Base-by-base conservation (phyloP, 176 grass and related monocot genomes). In the Carex littledalei region DNA sequence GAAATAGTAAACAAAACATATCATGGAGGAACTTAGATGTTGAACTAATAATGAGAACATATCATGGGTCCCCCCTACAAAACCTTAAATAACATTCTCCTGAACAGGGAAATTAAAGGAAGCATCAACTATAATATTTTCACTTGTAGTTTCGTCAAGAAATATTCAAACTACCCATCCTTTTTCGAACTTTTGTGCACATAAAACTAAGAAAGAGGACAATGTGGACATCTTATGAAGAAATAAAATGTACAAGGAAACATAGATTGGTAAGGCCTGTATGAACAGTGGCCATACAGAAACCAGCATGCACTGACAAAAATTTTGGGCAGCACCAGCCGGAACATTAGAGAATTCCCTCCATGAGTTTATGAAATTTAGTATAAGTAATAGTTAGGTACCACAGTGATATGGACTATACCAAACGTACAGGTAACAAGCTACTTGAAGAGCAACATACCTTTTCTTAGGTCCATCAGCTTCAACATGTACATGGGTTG, bases 401-500 rank as follows among this genome's bases (percentile, higher is more conserved):
- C 50, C 9, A 3, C 8, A 72, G 15, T 0, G 8, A 4, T 32
- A 76, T 29, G 21, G 12, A 54, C 52, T 4, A 50, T 24, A 21
- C 74, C 26, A 3, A 32, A 74, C 34, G 2, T 32, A 56, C 22
- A 56, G 47, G 24, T 67, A 64, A 86, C 21, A 34, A 60, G 21
- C 13, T 74, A 58, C 39, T 41, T 58, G 45, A 74, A 61, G 31
- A 66, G 84, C 5, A 87, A 63, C 64, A 87, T 82, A 95, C 95
- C 95, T 98, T 92, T 88, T 88, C 71, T 98, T 98, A 47, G 95
- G 95, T 52, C 95, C 95, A 71, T 95, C 95, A 85, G 93, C 86
- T 93, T 98, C 66, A 75, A 98, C 86, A 94, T 88, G 70, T 63
- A 98, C 55, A 76, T 90, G 91, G 57, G 95, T 98, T 82, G 91